A percentile compares a stretch with the other conserved stretches of the same genome.
phyloP scores from a whole-genome alignment of 1,139 yeast species.

The Lodderomyces oxycetoniae region DNA sequence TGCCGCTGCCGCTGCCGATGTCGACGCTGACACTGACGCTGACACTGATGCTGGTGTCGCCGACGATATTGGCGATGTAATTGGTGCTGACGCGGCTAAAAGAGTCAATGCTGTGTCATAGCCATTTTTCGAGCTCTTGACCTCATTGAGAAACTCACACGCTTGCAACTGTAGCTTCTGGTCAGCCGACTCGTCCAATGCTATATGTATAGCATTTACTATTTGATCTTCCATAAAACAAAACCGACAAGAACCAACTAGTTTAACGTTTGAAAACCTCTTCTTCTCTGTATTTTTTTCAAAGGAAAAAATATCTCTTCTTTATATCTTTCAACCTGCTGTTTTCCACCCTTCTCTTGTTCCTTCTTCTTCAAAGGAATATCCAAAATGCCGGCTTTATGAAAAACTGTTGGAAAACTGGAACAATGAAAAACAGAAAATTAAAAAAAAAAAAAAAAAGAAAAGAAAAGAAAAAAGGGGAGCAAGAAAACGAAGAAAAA shows the following conservation, averaged over 20 bases:
- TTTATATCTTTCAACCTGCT: too few relatives aligned
- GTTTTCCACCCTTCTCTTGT: too few relatives aligned
- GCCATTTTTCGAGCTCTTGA: conserved; percentile 74
- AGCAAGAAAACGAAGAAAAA: not conserved
- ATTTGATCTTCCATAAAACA: conserved; percentile 74
- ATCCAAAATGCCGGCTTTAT: too few relatives aligned
- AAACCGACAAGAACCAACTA: too few relatives aligned
- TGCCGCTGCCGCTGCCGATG: too few relatives aligned
- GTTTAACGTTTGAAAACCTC: too few relatives aligned
- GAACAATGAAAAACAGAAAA: too few relatives aligned
- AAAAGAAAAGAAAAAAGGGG: not conserved
- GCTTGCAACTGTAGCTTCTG: conserved; percentile 74
- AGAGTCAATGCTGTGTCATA: conserved; percentile 72
- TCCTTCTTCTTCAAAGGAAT: too few relatives aligned
- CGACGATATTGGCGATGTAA: conserved; percentile 14
- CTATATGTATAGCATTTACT: conserved; percentile 89
- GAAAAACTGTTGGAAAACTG: too few relatives aligned
- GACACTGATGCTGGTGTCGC: too few relatives aligned
- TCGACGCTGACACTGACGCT: conserved; percentile 17
- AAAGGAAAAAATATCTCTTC: too few relatives aligned
- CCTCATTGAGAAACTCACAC: conserved; percentile 66
- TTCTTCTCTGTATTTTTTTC: too few relatives aligned
- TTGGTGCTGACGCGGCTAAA: conserved; percentile 27
- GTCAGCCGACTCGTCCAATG: conserved; percentile 76
- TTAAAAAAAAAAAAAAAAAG: not conserved